phyloP scores from a whole-genome alignment of 306 rosid genomes.

The Boehmeria nivea region DNA sequence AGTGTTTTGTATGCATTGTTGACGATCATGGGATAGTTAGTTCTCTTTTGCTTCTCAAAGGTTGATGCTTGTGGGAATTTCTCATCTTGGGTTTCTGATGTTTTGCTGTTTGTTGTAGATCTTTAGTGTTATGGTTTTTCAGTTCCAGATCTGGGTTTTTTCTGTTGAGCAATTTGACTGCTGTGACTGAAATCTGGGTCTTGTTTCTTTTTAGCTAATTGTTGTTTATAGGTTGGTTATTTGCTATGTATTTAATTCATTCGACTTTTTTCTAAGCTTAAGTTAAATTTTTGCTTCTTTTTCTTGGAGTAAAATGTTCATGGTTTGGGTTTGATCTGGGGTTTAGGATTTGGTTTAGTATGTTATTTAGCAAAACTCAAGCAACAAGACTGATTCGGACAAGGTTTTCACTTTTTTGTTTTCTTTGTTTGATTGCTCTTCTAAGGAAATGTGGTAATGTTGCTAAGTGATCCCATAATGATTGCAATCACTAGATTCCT shows the following conservation, averaged over 20 bases:
- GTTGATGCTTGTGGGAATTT: conserved; percentile 13
- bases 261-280: conserved; percentile 1
- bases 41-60: too few relatives aligned
- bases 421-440: neutral
- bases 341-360: conserved; percentile 7
- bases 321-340: conserved; percentile 33
- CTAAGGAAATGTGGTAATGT: neutral
- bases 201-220: neutral
- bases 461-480: neutral
- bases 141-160: conserved; percentile 52
- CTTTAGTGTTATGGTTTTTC: conserved; percentile 25
- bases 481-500: neutral
- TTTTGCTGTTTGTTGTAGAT: neutral
- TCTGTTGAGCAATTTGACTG: conserved; percentile 22
- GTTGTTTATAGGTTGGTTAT: conserved; percentile 1
- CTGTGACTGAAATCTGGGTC: conserved; percentile 3
- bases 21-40: conserved; percentile 28
- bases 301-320: neutral
- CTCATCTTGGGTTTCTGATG: conserved; percentile 15
- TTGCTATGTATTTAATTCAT: conserved; percentile 6
- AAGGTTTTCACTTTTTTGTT: neutral
- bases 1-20: conserved; percentile 26
- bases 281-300: neutral
- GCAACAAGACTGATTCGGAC: neutral
- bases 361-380: neutral